Evolutionary conservation across 2,329 filamentous ascomycete genomes (phyloP), one percentile per base, ranked within the genome.

Genomic region (Cladosporium velox): DNA sequence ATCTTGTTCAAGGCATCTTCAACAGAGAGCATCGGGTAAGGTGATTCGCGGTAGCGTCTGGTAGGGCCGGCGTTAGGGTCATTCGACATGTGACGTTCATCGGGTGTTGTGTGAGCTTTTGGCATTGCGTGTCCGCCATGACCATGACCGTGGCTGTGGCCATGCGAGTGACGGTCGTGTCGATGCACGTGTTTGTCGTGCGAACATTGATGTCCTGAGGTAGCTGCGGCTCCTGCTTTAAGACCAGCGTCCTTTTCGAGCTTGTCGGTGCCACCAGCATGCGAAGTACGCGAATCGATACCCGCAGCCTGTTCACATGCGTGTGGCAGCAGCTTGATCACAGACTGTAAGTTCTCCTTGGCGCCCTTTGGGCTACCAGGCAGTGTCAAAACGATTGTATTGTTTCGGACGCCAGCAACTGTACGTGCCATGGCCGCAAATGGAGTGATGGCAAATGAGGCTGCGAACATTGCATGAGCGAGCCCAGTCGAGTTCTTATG

Each of bases 371-470:
- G 95, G 0, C 94, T 98, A 1, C 95, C 95, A 0, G 95, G 95
- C 3, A 99, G 82, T 0, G 95, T 99, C 68, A 97, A 80, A 28
- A 99, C 90, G 62, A 99, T 79, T 0, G 92, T 90, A 67, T 88
- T 88, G 68, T 94, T 89, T 35, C 95, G 85, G 2, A 96, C 88
- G 3, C 95, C 95, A 26, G 95, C 95, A 14, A 96, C 91, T 4
- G 95, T 95, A 55, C 95, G 87, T 61, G 95, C 91, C 95, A 99
- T 99, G 82, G 97, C 90, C 54, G 95, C 95, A 80, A 99, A 99
- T 57, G 94, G 93, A 2, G 95, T 99, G 38, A 98, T 88, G 52
- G 87, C 83, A 18, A 97, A 81, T 0, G 94, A 98, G 24, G 91
- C 84, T 6, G 93, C 85, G 51, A 99, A 83, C 94, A 99, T 99